Conservation (phyloP, 2,329 filamentous ascomycete genomes). For the Talaromyces sp. region DNA sequence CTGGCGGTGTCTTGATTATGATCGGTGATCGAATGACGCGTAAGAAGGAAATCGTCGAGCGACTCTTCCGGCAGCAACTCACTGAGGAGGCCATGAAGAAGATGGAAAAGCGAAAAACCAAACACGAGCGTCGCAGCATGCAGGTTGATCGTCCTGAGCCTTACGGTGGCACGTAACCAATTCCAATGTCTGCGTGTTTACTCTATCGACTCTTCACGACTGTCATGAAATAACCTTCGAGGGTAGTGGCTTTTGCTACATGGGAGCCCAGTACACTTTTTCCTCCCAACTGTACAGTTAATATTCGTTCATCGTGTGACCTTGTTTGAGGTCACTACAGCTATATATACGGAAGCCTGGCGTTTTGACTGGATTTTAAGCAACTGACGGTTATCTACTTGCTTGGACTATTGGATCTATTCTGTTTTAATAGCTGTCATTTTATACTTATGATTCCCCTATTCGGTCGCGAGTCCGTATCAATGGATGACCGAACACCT, state of each 20-base stretch:
- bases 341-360: conserved; percentile 1
- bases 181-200: not conserved
- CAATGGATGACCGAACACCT: not conserved
- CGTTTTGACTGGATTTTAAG: not conserved
- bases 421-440: conserved; percentile 12
- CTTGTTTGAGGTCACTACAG: not conserved
- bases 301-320: not conserved
- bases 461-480: not conserved
- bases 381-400: not conserved
- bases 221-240: conserved; percentile 13
- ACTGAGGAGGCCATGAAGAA: conserved; percentile 67
- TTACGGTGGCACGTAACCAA: conserved; percentile 18
- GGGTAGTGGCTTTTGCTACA: not conserved
- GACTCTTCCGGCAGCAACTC: conserved; percentile 74
- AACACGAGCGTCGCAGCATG: conserved; percentile 35
- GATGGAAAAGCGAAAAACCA: conserved; percentile 54
- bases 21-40: conserved; percentile 75
- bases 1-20: conserved; percentile 74
- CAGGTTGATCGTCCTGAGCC: conserved; percentile 20
- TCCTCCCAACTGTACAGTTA: conserved; percentile 18
- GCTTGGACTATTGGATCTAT: not conserved
- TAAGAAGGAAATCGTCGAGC: conserved; percentile 83
- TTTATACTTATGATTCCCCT: conserved; percentile 12
- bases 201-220: conserved; percentile 11
- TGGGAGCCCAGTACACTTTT: not conserved